Percentiles rank a stretch among this genome's conserved stretches.
phyloP scores from a whole-genome alignment of 2,329 filamentous ascomycete genomes.

The Beauveria sp. region DNA sequence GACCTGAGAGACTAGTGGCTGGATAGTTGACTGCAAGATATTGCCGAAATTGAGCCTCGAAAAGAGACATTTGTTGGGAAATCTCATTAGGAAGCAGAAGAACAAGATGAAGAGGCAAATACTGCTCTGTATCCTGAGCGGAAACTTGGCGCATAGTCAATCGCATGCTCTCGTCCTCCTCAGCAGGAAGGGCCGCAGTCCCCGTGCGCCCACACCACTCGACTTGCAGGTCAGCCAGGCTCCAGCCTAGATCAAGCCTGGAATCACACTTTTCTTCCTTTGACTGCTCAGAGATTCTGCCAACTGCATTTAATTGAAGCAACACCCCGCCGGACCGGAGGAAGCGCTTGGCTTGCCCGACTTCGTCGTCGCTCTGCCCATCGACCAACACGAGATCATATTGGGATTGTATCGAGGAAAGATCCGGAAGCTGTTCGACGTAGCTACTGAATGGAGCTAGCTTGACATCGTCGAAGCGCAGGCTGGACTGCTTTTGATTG shows the following conservation, averaged over 20 bases:
- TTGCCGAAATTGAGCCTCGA: not conserved
- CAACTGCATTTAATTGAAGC: not conserved
- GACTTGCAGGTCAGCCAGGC: not conserved
- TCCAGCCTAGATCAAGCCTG: not conserved
- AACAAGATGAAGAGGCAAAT: not conserved
- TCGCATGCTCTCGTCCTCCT: not conserved
- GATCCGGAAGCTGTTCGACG: not conserved
- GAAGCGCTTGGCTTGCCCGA: conserved; percentile 12
- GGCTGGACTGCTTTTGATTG: conserved; percentile 10
- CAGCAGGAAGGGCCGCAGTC: not conserved
- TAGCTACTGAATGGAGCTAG: not conserved
- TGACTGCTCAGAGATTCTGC: too few species aligned
- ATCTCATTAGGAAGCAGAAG: not conserved
- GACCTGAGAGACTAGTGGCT: not conserved
- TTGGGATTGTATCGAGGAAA: not conserved
- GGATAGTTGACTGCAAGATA: not conserved
- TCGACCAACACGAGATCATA: conserved; percentile 4
- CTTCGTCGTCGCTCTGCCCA: not conserved
- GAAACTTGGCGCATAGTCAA: not conserved
- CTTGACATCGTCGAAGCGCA: not conserved
- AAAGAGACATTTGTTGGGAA: not conserved
- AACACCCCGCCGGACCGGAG: conserved; percentile 5
- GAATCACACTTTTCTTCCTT: not conserved
- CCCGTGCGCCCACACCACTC: not conserved
- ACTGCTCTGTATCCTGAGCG: not conserved